Base-by-base conservation (phyloP, 2,329 filamentous ascomycete genomes). In the Talaromyces islandicus region DNA sequence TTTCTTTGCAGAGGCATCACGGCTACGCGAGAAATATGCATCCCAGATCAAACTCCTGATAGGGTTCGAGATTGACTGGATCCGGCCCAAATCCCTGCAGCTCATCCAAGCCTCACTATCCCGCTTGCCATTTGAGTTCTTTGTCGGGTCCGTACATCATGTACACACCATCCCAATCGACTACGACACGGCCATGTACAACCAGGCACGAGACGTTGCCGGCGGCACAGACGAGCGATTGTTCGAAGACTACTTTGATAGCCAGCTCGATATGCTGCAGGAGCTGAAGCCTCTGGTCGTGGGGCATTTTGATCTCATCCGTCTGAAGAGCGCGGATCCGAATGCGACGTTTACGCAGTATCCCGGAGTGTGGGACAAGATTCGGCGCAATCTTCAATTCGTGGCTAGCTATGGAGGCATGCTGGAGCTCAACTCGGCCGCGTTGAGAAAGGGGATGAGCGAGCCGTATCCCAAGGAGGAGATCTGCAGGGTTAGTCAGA, bases 61-160 rank as follows among this genome's bases (percentile, higher is more conserved):
- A 70, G 94, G 91, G 52, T 96, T 97, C 72, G 94, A 99, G 75
- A 85, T 86, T 58, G 94, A 99, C 73, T 99, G 91, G 87, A 94
- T 97, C 72, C 87, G 92, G 7, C 82, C 88, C 0, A 81, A 80
- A 3, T 85, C 83, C 3, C 85, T 87, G 67, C 75, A 73, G 0
- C 77, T 88, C 53, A 87, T 96, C 61, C 70, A 77, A 35, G 67
- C 73, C 11, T 82, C 91, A 3, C 77, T 88, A 24, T 70, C 80
- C 7, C 81, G 84, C 63, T 83, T 90, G 43, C 75, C 77, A 10
- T 83, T 96, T 63, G 93, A 97, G 76, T 90, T 95, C 76, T 96
- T 97, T 78, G 83, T 99, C 70, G 94, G 94, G 60, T 95, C 90
- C 1, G 83, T 97, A 54, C 94, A 99, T 77, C 94, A 99, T 74